Evolutionary conservation across 2,329 filamentous ascomycete species (phyloP), one percentile per base, ranked within the genome.

Genomic region (Lachnum nothofagi): DNA sequence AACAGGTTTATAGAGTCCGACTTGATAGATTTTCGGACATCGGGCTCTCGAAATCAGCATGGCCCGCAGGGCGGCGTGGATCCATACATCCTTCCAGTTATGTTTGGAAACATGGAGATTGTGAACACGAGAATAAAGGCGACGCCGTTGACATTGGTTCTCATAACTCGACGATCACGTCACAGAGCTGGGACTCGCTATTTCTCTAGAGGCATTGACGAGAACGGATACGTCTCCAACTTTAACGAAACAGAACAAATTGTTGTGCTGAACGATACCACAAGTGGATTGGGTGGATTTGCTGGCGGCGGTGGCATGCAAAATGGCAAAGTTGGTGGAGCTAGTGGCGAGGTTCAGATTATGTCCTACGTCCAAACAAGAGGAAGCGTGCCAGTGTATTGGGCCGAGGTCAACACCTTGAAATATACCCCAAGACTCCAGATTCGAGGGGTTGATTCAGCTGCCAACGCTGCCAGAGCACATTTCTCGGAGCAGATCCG

Each of bases 211-310:
- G 93, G 93, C 44, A 82, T 97, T 40, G 91, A 98, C 64, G 91
- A 95, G 57, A 77, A 93, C 53, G 93, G 93, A 20, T 83, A 97
- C 66, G 93, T 93, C n/a, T 89, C 93, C 57, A 98, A 98, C 68
- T 98, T 91, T 77, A 98, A 98, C 65, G 93, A 98, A 74, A 97
- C 93, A 0, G 93, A 98, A 66, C 93, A 98, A 66, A 76, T 93
- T 27, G 77, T 95, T 52, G 82, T 98, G 31, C 70, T 97, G 59
- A 97, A 97, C 62, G 93, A 97, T 68, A 78, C 73, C 47, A 77
- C 79, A 3, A 82, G 82, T 49, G 85, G 86, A 1, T 71, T 93
- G 37, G 83, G 87, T 34, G 91, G 90, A 5, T 95, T 88, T 67
- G 85, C 85, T 42, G 86, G 88, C 45, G 86, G 85, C 59, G 76